Base-by-base conservation (phyloP, 306 rosid genomes). In the Nissolia schottii region DNA sequence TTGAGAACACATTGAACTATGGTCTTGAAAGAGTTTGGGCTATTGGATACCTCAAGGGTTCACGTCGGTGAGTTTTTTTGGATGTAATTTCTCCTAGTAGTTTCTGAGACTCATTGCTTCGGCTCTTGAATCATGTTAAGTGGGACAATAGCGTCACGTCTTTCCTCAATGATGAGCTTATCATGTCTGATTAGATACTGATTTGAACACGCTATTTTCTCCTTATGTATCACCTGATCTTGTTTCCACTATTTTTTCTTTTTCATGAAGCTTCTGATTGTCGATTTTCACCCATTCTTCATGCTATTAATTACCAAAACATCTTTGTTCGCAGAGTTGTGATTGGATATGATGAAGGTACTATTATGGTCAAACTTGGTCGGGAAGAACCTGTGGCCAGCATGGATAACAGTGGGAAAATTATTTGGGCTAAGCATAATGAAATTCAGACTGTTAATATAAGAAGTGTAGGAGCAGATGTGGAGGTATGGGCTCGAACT, bases 11-110 rank as follows among this genome's bases (percentile, higher is more conserved):
- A 53, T 73, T 95, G 77, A 95, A 95, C 67, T 95, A 95, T 80
- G 96, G 97, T 64, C 96, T 95, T 61, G 99, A 95, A 83, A 89
- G 99, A 87, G 99, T 95, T 82, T 95, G 99, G 99, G 96, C 99
- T 22, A 77, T 95, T 82, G 99, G 99, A 82, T 95, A 95, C 88
- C 74, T 95, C 88, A 95, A 87, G 86, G 79, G 99, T 78, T 95
- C 99, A 68, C 96, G 96, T 2, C 87, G 99, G 99, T 95, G 69
- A 89, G 93, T 76, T 15, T 58, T 18, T 71, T 54, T 37, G 12
- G 50, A 15, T 75, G 35, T 24, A 16, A 27, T 57, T 61, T 59
- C 35, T 69, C 25, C 40, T 15, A 54, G 55, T 54, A 54, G 40
- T 43, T 66, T 61, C 24, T 34, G 56, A 43, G 15, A 31, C 59